Percentiles rank a stretch among this genome's conserved stretches.
phyloP scores from a whole-genome alignment of 192 early-diverging fungal species.

The Endogone sp. region DNA sequence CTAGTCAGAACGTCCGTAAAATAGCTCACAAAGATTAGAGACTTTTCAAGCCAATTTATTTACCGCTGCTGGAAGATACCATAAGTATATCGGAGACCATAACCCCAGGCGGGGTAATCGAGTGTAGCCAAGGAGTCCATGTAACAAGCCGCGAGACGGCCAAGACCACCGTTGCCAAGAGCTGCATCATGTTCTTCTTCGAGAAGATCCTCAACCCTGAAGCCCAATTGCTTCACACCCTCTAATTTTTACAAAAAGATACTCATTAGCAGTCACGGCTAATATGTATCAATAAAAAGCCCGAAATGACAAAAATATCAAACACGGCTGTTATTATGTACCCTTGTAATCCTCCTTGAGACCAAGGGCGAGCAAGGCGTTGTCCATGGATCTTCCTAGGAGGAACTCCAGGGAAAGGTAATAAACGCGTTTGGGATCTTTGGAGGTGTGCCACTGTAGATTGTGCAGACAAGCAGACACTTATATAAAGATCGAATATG shows the following conservation, averaged over 20 bases:
- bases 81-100: conserved; percentile 96
- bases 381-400: conserved; percentile 95
- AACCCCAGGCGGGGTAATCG: conserved; percentile 95
- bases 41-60: neutral
- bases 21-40: no score
- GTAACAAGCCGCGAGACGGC: conserved; percentile 96
- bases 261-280: neutral
- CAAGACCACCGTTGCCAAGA: conserved; percentile 96
- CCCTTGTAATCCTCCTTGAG: conserved; percentile 76
- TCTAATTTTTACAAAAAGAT: conserved; percentile 34
- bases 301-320: neutral
- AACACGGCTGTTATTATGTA: conserved; percentile 11
- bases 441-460: conserved; percentile 56
- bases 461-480: neutral
- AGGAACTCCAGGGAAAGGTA: conserved; percentile 98
- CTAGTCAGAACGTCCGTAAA: no score
- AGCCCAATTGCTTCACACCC: conserved; percentile 74
- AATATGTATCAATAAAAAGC: no score
- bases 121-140: conserved; percentile 94
- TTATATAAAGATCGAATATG: neutral
- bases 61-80: conserved; percentile 97
- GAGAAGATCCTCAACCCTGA: conserved; percentile 88
- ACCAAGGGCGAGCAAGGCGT: conserved; percentile 84
- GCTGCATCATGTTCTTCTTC: conserved; percentile 95
- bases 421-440: conserved; percentile 92